Evolutionary conservation across 345 rosid genomes (phyloP).

Genomic region (Microthlaspi erraticum): DNA sequence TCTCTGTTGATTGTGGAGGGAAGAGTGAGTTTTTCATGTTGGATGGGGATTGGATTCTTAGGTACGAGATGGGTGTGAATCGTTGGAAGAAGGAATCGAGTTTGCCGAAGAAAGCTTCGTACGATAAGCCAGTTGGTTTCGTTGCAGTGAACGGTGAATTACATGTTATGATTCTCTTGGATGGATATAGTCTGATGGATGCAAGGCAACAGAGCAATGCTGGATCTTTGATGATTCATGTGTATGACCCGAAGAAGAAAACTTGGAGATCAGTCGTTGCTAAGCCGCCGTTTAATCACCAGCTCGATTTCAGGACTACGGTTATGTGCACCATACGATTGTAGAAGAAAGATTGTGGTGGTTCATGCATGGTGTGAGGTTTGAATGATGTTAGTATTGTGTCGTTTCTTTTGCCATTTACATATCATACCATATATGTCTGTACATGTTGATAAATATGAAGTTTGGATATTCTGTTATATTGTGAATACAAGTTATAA

Average conservation of each 20-base stretch:
- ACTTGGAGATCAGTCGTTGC: constrained; percentile 67
- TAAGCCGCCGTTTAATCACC: constrained; percentile 58
- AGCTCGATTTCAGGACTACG: constrained; percentile 67
- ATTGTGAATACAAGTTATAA: constrained; percentile 18
- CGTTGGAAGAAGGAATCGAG: constrained; percentile 68
- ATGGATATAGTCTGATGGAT: constrained; percentile 55
- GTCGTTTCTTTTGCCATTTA: constrained; percentile 29
- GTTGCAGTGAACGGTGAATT: constrained; percentile 69
- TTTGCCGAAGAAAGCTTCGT: constrained; percentile 60
- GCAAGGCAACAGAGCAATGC: constrained; percentile 56
- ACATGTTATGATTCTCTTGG: constrained; percentile 60
- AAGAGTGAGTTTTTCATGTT: constrained; percentile 75
- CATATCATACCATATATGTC: constrained; percentile 3
- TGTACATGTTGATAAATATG: constrained; percentile 26
- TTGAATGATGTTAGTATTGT: constrained; percentile 30
- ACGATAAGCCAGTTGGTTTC: constrained; percentile 61
- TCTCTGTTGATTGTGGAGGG: constrained; percentile 50
- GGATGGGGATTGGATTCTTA: constrained; percentile 63
- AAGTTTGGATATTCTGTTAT: constrained; percentile 17
- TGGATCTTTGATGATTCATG: constrained; percentile 64
- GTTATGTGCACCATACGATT: constrained; percentile 70
- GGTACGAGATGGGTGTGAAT: constrained; percentile 68
- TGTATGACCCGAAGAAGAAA: constrained; percentile 71
- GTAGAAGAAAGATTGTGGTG: constrained; percentile 34
- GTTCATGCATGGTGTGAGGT: constrained; percentile 10